Evolutionary conservation across 2,329 filamentous ascomycete species (phyloP), one percentile per base, ranked within the genome.

Genomic region (Coniochaeta hoffmannii): DNA sequence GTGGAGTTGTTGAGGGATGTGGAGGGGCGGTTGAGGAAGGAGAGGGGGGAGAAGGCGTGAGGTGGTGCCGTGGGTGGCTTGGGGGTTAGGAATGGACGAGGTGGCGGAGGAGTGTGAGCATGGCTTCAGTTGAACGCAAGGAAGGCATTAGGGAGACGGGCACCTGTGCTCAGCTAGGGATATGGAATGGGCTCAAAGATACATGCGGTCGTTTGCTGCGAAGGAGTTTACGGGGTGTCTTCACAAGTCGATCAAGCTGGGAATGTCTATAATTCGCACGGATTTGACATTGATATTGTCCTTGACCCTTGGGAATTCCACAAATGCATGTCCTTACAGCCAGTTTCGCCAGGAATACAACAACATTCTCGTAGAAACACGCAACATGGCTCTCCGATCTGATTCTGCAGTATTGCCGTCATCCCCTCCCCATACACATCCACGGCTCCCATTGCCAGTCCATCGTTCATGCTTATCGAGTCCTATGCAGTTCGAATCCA

Each of bases 1-100:
- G 77, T 79, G 53, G 79, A 80, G 54, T 71, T 90, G 67, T 69
- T 86, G 61, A 83, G 77, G 70, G 86, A 88, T 56, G 76, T 89
- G 58, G 76, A 85, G 62, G 71, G 66, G 32, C 70, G 68, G 63
- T 61, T 80, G 38, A 68, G 67, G 44, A 72, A 70, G 68, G 68
- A 68, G 55, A 76, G 73, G 69, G 49, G 59, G 58, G 56, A 46
- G 62, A 63, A 36, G 55, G 34, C 31, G 28, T 34, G 49, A 36
- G 19, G 41, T 32, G 22, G 24, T 4, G 12, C 6, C 22, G 22
- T 12, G 30, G 7, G 30, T 32, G 41, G 6, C 5, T 14, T 7
- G 41, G 14, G n/a, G 22, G 2, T 26, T 12, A 22, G 5, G 41
- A 5, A 41, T 9, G 36, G 15, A 22, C 12, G 22, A 28, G 41